These are phyloP conservation scores for Pyricularia sp. DNA, from an alignment of 2,329 filamentous ascomycete genomes.

Conservation along the genomic window DNA sequence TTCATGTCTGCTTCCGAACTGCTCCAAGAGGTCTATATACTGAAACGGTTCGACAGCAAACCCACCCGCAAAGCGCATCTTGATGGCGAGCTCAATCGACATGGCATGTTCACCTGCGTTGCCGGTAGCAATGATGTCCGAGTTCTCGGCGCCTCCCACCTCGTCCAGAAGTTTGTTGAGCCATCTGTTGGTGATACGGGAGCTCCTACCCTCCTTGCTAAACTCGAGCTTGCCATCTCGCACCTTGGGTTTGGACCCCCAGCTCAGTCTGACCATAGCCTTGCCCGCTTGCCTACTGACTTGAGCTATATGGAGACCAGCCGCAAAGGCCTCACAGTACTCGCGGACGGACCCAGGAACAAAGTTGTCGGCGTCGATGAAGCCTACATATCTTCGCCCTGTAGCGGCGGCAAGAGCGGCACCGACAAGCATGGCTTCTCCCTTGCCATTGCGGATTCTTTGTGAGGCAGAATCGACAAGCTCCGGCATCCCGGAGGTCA, in stretches of 20 bases:
- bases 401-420: conserved; percentile 18
- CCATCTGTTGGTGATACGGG: conserved; percentile 20
- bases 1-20: conserved; percentile 7
- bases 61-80: conserved; percentile 19
- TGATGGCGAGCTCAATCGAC: conserved; percentile 24
- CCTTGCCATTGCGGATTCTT: conserved; percentile 19
- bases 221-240: conserved; percentile 15
- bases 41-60: conserved; percentile 25
- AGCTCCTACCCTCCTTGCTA: conserved; percentile 19
- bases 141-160: background rate
- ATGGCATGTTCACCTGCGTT: conserved; percentile 26
- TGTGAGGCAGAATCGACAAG: conserved; percentile 11
- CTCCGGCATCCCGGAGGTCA: conserved; percentile 13
- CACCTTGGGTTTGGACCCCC: conserved; percentile 22
- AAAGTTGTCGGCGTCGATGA: conserved; percentile 23
- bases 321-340: conserved; percentile 22
- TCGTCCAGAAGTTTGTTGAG: conserved; percentile 17
- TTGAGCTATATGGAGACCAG: conserved; percentile 18
- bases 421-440: conserved; percentile 22
- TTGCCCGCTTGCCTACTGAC: conserved; percentile 7
- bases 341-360: conserved; percentile 19
- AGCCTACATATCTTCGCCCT: conserved; percentile 18
- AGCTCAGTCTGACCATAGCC: conserved; percentile 22
- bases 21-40: conserved; percentile 18
- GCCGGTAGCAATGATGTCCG: conserved; percentile 19